These are phyloP conservation scores for Auriscalpium orientale DNA, from an alignment of 768 basidiomycete genomes.

Conservation along the genomic window DNA sequence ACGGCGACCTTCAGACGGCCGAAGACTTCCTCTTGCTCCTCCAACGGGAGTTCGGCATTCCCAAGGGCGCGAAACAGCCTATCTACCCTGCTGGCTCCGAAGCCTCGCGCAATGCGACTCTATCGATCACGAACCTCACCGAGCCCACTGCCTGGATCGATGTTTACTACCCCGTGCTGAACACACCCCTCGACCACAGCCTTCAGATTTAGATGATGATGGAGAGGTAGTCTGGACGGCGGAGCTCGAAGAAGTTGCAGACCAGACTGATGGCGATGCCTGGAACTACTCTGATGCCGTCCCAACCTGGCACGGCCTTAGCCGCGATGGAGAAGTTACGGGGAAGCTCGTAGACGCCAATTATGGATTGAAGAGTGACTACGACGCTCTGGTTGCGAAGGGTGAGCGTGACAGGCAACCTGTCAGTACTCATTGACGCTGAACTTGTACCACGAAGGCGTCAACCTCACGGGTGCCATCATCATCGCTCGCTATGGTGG, in stretches of 20 bases:
- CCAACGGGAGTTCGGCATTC: conserved; percentile 54
- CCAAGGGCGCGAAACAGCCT: conserved; percentile 33
- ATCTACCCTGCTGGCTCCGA: conserved; percentile 66
- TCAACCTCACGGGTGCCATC: conserved; percentile 70
- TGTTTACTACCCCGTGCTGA: conserved; percentile 82
- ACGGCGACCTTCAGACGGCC: conserved; percentile 52
- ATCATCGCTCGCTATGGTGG: conserved; percentile 72
- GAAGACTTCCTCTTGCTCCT: conserved; percentile 60
- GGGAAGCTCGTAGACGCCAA: conserved; percentile 73
- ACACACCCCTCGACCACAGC: conserved; percentile 63
- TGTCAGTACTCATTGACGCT: neutral
- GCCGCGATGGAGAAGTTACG: conserved; percentile 64
- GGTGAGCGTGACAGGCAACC: conserved; percentile 24
- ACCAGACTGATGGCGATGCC: conserved; percentile 68
- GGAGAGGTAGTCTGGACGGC: conserved; percentile 58
- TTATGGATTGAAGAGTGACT: conserved; percentile 72
- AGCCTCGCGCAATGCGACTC: conserved; percentile 60
- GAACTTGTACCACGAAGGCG: conserved; percentile 32
- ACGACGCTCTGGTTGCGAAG: conserved; percentile 51
- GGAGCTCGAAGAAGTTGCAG: conserved; percentile 65
- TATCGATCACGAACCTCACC: conserved; percentile 36
- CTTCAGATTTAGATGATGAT: conserved; percentile 56
- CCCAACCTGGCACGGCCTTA: conserved; percentile 83
- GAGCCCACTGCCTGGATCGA: conserved; percentile 75
- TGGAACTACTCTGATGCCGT: conserved; percentile 57